Evolutionary conservation across 306 rosid genomes (phyloP), one percentile per base, ranked within the genome.

Genomic region (Vigna nakashimae): DNA sequence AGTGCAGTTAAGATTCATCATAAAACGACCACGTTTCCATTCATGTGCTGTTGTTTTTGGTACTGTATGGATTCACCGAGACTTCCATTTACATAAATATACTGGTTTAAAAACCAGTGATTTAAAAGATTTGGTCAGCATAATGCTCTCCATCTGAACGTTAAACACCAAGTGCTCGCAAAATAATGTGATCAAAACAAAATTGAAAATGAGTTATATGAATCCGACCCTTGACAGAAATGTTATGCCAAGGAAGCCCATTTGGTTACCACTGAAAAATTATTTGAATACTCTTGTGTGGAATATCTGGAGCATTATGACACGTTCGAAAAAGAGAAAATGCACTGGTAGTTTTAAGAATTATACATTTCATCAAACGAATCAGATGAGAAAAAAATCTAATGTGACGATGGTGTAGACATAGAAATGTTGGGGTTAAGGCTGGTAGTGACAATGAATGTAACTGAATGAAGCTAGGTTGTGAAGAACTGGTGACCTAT

Each of bases 351-450:
- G 17, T 26, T 66, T 20, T 13, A 18, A 17, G 14, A 7, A 45
- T 34, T 42, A 40, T 8, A 45, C 13, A 68, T 42, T 52, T 51
- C 75, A 17, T 22, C 38, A 3, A 18, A 2, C 34, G 5, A 24
- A 13, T 32, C 14, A 46, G 14, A 11, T 6, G 18, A 10, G 0
- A 9, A 28, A 17, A 24, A 42, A 42, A 43, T 46, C 40, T 14
- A 46, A 46, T 67, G 28, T 24, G 14, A 30, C n/a, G 9, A 2
- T 43, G 5, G 6, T 20, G 50, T 32, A 43, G 38, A 43, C 12
- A 66, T n/a, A 28, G 46, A 71, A 71, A 34, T 17, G 55, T 52
- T n/a, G 75, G 74, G 74, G 74, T 28, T 42, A 58, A 30, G 60
- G 34, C 57, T 7, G 3, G 58, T 56, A 10, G 2, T 11, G 22